Evolutionary conservation across 1,284 basidiomycete genomes (phyloP).

Genomic region (Pseudozyma pruni): DNA sequence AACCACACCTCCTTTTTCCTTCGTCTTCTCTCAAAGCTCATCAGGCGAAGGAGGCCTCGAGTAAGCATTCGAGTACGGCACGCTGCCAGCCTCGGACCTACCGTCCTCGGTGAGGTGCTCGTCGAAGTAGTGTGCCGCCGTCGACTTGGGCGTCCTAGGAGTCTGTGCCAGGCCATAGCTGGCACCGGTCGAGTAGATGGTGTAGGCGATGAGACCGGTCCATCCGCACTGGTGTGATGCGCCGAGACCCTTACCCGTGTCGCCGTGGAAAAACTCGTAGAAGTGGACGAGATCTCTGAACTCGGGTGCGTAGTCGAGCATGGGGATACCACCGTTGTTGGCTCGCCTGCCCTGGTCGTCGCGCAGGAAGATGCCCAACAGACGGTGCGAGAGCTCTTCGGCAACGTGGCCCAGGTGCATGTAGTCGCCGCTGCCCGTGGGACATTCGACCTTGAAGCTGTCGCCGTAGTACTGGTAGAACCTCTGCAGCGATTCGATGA

Average conservation of each 20-base stretch:
- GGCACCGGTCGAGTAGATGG: constrained; percentile 75
- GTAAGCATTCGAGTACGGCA: constrained; percentile 47
- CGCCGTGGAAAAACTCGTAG: constrained; percentile 97
- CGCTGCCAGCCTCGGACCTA: constrained; percentile 52
- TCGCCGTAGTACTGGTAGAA: constrained; percentile 75
- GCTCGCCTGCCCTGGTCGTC: constrained; percentile 86
- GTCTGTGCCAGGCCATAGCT: constrained; percentile 60
- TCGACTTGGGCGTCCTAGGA: constrained; percentile 80
- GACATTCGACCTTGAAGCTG: constrained; percentile 81
- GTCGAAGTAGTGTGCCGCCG: constrained; percentile 88
- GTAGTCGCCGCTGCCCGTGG: constrained; percentile 89
- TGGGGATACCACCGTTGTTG: constrained; percentile 87
- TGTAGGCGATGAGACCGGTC: constrained; percentile 70
- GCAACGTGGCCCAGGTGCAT: constrained; percentile 93
- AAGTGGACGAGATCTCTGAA: constrained; percentile 97
- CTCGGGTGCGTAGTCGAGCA: constrained; percentile 90
- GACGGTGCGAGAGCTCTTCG: constrained; percentile 95
- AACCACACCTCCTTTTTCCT: neutral
- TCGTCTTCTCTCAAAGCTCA: constrained; percentile 45
- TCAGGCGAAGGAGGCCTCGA: constrained; percentile 61
- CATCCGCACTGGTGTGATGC: constrained; percentile 98
- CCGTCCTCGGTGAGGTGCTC: constrained; percentile 62
- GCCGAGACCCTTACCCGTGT: constrained; percentile 84
- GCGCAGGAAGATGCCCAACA: constrained; percentile 94
- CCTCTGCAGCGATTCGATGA: constrained; percentile 87